A percentile compares a stretch with the other conserved stretches of the same genome.
Evolutionary conservation across 768 basidiomycete genomes (phyloP).

Genomic region (Phylloporus scabripes): DNA sequence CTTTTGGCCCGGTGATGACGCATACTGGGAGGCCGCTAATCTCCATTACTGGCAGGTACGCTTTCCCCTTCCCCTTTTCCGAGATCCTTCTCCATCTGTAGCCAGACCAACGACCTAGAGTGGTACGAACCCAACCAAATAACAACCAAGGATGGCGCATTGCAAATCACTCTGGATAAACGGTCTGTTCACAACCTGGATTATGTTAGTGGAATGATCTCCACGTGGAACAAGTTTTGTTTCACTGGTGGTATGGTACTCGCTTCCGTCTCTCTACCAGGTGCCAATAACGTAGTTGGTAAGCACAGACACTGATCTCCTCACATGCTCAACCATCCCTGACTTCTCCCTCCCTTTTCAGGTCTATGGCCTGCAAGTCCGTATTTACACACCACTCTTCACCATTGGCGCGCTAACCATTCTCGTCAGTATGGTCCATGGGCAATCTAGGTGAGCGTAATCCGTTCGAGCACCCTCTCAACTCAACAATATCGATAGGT

Average conservation of each 20-base stretch:
- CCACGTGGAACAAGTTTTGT: slow-evolving; percentile 87
- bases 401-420: slow-evolving; percentile 10
- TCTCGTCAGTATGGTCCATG: slow-evolving; percentile 57
- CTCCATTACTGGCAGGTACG: slow-evolving; percentile 71
- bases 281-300: slow-evolving; percentile 50
- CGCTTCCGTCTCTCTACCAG: slow-evolving; percentile 63
- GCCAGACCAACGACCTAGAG: slow-evolving; percentile 67
- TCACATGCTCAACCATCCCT: background rate
- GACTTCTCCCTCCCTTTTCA: slow-evolving; percentile 5
- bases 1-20: slow-evolving; percentile 79
- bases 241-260: slow-evolving; percentile 86
- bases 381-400: background rate
- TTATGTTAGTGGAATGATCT: slow-evolving; percentile 67
- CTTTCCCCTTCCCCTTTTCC: background rate
- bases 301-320: slow-evolving; percentile 3
- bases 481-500: slow-evolving; percentile 33
- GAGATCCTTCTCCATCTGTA: background rate
- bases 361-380: slow-evolving; percentile 69
- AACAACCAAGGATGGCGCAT: slow-evolving; percentile 65
- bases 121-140: slow-evolving; percentile 86
- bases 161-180: slow-evolving; percentile 68
- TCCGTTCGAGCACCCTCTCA: background rate
- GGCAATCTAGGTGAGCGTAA: slow-evolving; percentile 59
- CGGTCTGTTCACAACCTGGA: slow-evolving; percentile 65
- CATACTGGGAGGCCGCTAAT: slow-evolving; percentile 83